phyloP scores from a whole-genome alignment of 108 stramenopile genomes.

The Nitzschia inconspicua region DNA sequence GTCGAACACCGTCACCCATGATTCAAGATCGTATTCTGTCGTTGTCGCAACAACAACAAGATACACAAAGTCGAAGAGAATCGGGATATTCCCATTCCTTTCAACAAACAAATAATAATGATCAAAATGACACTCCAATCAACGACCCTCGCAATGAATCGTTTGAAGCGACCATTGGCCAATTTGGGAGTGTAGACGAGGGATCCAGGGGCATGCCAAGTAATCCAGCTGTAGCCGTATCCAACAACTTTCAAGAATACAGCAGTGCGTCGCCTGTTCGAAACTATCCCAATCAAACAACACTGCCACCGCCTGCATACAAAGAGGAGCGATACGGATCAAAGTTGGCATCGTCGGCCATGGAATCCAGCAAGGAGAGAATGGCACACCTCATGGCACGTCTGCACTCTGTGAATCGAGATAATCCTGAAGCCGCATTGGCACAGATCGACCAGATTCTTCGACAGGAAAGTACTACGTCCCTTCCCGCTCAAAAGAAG shows the following conservation, averaged over 20 bases:
- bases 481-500: not conserved
- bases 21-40: constrained; percentile 16
- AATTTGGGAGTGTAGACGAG: too few relatives aligned
- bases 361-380: not conserved
- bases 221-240: too few relatives aligned
- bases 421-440: constrained; percentile 64
- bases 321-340: too few relatives aligned
- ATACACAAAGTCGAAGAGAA: not conserved
- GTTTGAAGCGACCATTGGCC: too few relatives aligned
- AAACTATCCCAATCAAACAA: too few relatives aligned
- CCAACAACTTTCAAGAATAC: too few relatives aligned
- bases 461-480: constrained; percentile 37
- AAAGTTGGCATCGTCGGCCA: too few relatives aligned
- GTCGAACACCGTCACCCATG: constrained; percentile 14
- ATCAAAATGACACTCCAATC: not conserved
- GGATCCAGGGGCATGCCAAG: too few relatives aligned
- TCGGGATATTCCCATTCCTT: not conserved
- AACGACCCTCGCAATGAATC: too few relatives aligned
- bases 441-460: constrained; percentile 81
- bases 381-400: constrained; percentile 45
- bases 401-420: constrained; percentile 59
- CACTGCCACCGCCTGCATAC: too few relatives aligned
- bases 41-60: constrained; percentile 8
- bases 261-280: too few relatives aligned
- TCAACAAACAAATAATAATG: not conserved